Evolutionary conservation across 1,284 basidiomycete genomes (phyloP), one percentile per base, ranked within the genome.

Genomic region (Veloboletus limbatus): DNA sequence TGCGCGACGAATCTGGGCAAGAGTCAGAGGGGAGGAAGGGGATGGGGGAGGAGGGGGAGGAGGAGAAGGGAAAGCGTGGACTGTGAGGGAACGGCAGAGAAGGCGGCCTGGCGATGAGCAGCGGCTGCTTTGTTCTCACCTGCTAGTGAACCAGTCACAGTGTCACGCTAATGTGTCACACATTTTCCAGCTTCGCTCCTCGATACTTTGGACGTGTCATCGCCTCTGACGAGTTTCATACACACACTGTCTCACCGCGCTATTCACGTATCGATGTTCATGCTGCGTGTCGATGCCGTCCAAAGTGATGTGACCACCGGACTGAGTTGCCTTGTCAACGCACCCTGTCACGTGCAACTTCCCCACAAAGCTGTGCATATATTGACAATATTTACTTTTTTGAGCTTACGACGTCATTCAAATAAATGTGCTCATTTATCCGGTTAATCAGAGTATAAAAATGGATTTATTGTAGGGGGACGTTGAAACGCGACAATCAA

Each of bases 61-160:
- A 20, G 9, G 16, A 13, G 14, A n/a, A n/a, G 8, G 3, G 27
- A 22, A n/a, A 22, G 22, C 1, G 26, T 28, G n/a, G 37, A 21
- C 25, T 24, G 50, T 43, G 56, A 51, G 51, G 41, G 54, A 55
- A 51, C 43, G 34, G 42, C 36, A 35, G 44, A 56, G 44, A 53
- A 56, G 38, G 26, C 36, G 48, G 41, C 48, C 32, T 57, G 53
- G 43, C 43, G 57, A 47, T 60, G 53, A 34, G 27, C 45, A 40
- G 47, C 58, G 46, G 54, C 47, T 45, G 56, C 57, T 58, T 58
- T 58, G 59, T 58, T 58, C 56, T 61, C 56, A 59, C 48, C 53
- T 43, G 3, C 9, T 26, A 37, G 30, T 39, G 35, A 50, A 49
- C 42, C n/a, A 36, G 59, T 58, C 49, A 62, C 59, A 17, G 0